Evolutionary conservation across 768 basidiomycete genomes (phyloP), one percentile per base, ranked within the genome.

Genomic region (Collybia nuda): DNA sequence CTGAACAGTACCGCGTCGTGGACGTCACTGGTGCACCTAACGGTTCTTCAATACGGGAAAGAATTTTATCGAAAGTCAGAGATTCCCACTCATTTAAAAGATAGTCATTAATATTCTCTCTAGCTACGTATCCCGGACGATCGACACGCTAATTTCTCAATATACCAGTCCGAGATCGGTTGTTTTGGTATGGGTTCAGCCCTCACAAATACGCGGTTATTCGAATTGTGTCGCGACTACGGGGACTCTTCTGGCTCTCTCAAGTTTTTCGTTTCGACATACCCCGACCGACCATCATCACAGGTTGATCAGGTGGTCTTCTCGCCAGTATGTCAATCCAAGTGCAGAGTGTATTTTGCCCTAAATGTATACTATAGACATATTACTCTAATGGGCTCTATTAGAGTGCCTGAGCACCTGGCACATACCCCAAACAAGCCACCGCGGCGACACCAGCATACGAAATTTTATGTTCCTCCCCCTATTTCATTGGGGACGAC

Each of bases 261-360:
- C n/a, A 78, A 75, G 55, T 75, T 80, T 60, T 77, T 78, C 56
- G 73, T 78, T 36, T 77, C 77, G 9, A 72, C 75, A 1, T 71
- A 68, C 7, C 74, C 75, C 18, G 71, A 78, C 54, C 66, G 72
- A 36, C 73, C 74, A 21, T 64, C 74, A 39, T 54, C 60, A 12
- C 53, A 50, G 52, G 32, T 32, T 32, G 47, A 40, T 32, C 48
- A 45, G 44, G 50, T 42, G 19, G 48, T 47, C 37, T 56, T 52
- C 35, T 53, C 54, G 8, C 60, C 57, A 8, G 60, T 61, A 52
- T n/a, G 50, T 43, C 38, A 15, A n/a, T 32, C 12, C 23, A 14
- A 17, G 18, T 15, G 12, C 8, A 21, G 12, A 38, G n/a, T 39
- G 19, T 12, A 17, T 17, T 3, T 7, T 18, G 18, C 11, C 46